Percentiles rank a stretch among this genome's conserved stretches.
These are phyloP conservation scores for Exsudoporus frostii DNA, from an alignment of 768 basidiomycete genomes.

Conservation along the genomic window DNA sequence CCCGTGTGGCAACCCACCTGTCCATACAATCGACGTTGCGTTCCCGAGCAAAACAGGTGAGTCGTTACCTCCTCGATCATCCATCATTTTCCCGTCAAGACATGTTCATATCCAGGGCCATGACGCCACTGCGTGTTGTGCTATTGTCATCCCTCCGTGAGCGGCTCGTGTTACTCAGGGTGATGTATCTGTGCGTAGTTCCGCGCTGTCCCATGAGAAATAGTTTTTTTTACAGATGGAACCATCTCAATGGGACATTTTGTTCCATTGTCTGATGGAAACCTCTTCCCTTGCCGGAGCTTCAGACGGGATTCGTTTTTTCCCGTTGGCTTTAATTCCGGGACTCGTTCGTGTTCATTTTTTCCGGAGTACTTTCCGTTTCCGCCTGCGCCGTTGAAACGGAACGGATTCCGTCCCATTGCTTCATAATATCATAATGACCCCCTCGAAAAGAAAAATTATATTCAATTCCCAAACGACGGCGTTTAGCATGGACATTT, in stretches of 20 bases:
- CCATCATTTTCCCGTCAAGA: conserved; percentile 5
- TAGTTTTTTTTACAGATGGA: background rate
- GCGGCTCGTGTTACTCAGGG: conserved; percentile 24
- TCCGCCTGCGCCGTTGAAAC: background rate
- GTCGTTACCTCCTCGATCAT: conserved; percentile 15
- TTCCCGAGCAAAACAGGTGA: conserved; percentile 18
- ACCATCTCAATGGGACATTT: background rate
- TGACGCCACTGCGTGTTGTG: conserved; percentile 25
- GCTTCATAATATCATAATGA: conserved; percentile 3
- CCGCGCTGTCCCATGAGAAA: conserved; percentile 20
- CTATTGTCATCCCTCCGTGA: conserved; percentile 3
- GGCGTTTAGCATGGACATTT: conserved; percentile 17
- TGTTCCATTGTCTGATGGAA: background rate
- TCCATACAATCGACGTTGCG: background rate
- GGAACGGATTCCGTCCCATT: conserved; percentile 9
- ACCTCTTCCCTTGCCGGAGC: background rate
- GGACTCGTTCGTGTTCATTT: background rate
- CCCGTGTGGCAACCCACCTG: background rate
- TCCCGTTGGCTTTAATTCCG: background rate
- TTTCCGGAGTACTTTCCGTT: conserved; percentile 7
- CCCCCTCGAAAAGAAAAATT: background rate
- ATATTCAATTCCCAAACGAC: too few species aligned
- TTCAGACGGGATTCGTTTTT: background rate
- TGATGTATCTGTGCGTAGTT: conserved; percentile 16
- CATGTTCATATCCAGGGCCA: conserved; percentile 11